Evolutionary conservation across 768 basidiomycete genomes (phyloP), one percentile per base, ranked within the genome.

Genomic region (Russula brevipes): DNA sequence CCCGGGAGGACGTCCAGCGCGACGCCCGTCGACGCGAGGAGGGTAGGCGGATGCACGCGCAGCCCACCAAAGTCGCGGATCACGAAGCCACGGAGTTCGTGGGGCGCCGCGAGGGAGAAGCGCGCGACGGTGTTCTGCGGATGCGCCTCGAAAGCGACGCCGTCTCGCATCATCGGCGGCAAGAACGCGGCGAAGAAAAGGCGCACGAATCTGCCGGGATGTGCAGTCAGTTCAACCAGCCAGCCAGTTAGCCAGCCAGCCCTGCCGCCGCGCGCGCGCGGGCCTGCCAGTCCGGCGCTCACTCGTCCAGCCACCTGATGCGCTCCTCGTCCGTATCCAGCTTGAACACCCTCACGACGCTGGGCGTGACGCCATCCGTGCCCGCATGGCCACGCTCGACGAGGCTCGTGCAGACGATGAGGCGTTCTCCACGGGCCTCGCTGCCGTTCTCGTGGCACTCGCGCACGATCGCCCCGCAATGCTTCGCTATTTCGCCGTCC

Each of bases 61-160:
- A 85, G 69, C 1, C 83, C 83, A 30, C 82, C 83, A 70, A 83
- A 83, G 63, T 85, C 84, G 31, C 83, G 79, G 36, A 85, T 77
- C 63, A 83, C 76, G 71, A 85, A 84, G 0, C 82, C 83, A 41
- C 76, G 78, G 3, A 84, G 69, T 55, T 80, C 78, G 57, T 80
- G 80, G 4, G 82, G 65, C 12, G 54, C 79, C 31, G 73, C 62
- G 4, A 80, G 65, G 61, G 81, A 78, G 64, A 83, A 84, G 1
- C 82, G 78, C 6, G 82, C 82, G 8, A 85, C 73, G 62, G 82
- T 83, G 64, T 85, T 84, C 70, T 85, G 84, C 1, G 81, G 81
- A 68, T 85, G 84, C 54, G 78, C 81, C 69, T 85, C 82, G 66
- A 85, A 84, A 1, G 80, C 82, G 4, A 85, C 82, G 7, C 83